A percentile compares a stretch with the other conserved stretches of the same genome.
phyloP scores from a whole-genome alignment of 345 rosid genomes.

The Populus pruinosa region DNA sequence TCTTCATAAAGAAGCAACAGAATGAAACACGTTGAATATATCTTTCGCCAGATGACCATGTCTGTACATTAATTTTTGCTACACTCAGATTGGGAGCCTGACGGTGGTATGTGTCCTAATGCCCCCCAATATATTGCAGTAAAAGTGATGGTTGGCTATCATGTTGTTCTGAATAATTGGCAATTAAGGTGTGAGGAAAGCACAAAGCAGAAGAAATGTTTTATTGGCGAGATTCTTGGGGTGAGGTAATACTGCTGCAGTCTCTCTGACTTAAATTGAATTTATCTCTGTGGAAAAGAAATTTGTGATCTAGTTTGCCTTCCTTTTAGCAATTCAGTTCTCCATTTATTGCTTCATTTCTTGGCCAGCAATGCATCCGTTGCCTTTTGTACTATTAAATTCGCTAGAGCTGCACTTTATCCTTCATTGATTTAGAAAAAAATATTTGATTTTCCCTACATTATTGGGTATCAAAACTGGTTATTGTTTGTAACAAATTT shows the following conservation, averaged over 20 bases:
- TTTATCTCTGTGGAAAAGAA: slow-evolving; percentile 1
- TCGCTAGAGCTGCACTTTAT: not conserved
- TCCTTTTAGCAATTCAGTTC: slow-evolving; percentile 1
- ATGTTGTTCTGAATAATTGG: not conserved
- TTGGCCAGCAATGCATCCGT: not conserved
- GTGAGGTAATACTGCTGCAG: not conserved
- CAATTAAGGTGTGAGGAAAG: not conserved
- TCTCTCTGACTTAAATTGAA: not conserved
- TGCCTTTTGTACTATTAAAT: slow-evolving; percentile 1
- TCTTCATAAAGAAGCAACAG: slow-evolving; percentile 32
- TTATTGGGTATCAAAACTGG: not conserved
- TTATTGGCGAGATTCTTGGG: not conserved
- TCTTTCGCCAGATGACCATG: not conserved
- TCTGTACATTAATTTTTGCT: slow-evolving; percentile 20
- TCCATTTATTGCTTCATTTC: slow-evolving; percentile 2
- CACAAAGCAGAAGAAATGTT: not conserved
- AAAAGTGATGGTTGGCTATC: not conserved
- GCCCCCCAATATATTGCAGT: not conserved
- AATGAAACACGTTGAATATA: slow-evolving; percentile 13
- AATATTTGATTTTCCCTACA: not conserved
- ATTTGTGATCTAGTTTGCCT: not conserved
- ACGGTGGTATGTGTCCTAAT: not conserved
- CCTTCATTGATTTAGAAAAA: not conserved
- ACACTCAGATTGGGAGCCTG: not conserved
- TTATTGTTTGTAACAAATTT: slow-evolving; percentile 8